A percentile compares a stretch with the other conserved stretches of the same genome.
Conservation (phyloP, 352 stramenopile genomes). For the Thalassiosira mediterranea region DNA sequence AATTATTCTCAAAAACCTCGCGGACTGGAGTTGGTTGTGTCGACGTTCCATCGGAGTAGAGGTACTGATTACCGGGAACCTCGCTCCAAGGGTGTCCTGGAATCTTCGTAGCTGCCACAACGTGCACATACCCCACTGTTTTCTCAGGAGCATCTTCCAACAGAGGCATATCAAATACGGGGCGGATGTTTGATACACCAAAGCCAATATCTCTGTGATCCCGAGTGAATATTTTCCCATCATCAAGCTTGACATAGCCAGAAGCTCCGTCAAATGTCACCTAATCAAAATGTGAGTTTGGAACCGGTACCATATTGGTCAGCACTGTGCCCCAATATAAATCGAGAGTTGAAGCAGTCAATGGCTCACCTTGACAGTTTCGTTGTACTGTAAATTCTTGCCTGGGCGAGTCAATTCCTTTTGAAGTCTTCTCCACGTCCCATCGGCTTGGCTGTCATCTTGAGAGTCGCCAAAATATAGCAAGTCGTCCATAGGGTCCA, state of each 20-base stretch:
- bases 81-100: constrained; percentile 16
- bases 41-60: constrained; percentile 34
- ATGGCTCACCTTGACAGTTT: constrained; percentile 8
- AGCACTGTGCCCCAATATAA: no score
- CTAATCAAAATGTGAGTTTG: no score
- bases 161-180: background rate
- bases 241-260: constrained; percentile 7
- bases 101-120: background rate
- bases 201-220: constrained; percentile 10
- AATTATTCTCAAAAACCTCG: constrained; percentile 13
- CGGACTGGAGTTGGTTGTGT: constrained; percentile 23
- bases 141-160: background rate
- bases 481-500: no score
- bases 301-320: no score
- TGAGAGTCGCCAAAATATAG: no score
- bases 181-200: constrained; percentile 43
- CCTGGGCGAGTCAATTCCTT: no score
- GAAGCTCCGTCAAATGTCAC: constrained; percentile 9
- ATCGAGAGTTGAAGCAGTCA: no score
- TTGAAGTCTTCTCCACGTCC: constrained; percentile 12
- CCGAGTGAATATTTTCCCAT: constrained; percentile 6
- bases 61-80: constrained; percentile 1
- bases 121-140: background rate
- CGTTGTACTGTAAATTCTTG: constrained; percentile 7
- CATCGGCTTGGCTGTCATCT: background rate